Conservation (phyloP, 2,329 filamentous ascomycete genomes). For the Fusarium sp. region DNA sequence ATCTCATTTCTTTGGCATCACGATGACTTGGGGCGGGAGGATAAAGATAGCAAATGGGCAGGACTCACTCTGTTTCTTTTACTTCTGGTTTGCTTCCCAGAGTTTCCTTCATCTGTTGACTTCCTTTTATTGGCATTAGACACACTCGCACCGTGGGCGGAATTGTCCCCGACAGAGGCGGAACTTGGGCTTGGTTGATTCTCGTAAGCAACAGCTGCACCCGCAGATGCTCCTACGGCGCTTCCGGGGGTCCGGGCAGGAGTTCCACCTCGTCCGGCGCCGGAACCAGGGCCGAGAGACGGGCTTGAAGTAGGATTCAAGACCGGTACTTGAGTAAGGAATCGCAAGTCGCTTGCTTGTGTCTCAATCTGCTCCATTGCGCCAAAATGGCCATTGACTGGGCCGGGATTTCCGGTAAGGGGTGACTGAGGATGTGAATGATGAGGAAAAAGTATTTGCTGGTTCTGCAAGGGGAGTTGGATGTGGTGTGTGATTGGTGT, state of each 20-base stretch:
- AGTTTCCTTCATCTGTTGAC: conserved; percentile 54
- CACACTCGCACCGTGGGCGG: conserved; percentile 53
- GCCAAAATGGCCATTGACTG: conserved; percentile 41
- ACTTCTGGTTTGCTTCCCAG: conserved; percentile 65
- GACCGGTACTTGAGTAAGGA: conserved; percentile 58
- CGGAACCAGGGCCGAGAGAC: conserved; percentile 39
- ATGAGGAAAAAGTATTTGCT: conserved; percentile 13
- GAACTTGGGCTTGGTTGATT: conserved; percentile 54
- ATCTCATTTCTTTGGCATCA: conserved; percentile 19
- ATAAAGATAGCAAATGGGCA: conserved; percentile 12
- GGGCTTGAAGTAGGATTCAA: conserved; percentile 39
- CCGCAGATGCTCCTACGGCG: conserved; percentile 43
- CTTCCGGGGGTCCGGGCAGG: conserved; percentile 36
- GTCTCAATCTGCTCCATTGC: conserved; percentile 66
- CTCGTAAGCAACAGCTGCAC: conserved; percentile 50
- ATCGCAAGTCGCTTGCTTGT: conserved; percentile 66
- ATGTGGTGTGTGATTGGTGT: conserved; percentile 6
- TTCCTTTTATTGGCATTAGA: conserved; percentile 52
- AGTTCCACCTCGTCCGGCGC: conserved; percentile 34
- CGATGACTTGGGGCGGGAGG: neutral
- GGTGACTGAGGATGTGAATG: conserved; percentile 12
- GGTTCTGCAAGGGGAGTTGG: conserved; percentile 26
- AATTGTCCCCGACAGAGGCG: conserved; percentile 62
- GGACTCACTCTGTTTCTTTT: conserved; percentile 69
- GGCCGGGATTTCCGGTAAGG: conserved; percentile 12